Conservation (phyloP, 2,329 filamentous ascomycete genomes). For the Neonectria ditissima region DNA sequence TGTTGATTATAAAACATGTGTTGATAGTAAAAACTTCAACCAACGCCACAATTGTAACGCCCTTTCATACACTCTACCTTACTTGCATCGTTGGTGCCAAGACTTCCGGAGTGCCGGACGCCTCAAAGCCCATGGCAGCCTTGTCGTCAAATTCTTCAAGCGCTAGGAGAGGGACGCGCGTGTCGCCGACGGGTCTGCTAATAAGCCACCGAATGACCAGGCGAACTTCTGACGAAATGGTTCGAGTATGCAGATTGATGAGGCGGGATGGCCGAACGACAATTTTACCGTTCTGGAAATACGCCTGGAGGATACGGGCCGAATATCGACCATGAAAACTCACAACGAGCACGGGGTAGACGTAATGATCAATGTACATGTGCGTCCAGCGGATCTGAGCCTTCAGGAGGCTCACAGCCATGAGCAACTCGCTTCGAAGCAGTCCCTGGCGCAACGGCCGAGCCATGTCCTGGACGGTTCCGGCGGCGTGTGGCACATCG, state of each 20-base stretch:
- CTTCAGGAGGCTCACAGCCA: too few relatives aligned
- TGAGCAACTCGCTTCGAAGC: too few relatives aligned
- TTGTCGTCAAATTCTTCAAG: slow-evolving; percentile 32
- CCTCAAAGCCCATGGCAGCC: slow-evolving; percentile 50
- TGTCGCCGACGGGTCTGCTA: slow-evolving; percentile 30
- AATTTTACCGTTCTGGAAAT: slow-evolving; percentile 18
- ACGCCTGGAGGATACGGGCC: slow-evolving; percentile 26
- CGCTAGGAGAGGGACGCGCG: not conserved
- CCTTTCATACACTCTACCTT: too few relatives aligned
- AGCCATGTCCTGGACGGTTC: too few relatives aligned
- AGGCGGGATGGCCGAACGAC: slow-evolving; percentile 27
- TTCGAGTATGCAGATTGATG: slow-evolving; percentile 19
- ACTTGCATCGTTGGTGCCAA: too few relatives aligned
- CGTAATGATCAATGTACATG: too few relatives aligned
- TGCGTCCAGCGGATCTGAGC: too few relatives aligned
- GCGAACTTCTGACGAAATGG: slow-evolving; percentile 6
- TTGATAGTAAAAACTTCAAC: too few relatives aligned
- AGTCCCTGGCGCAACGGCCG: too few relatives aligned
- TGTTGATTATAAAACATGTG: too few relatives aligned
- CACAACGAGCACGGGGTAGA: slow-evolving; percentile 14
- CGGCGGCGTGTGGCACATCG: too few relatives aligned
- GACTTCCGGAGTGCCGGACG: not conserved
- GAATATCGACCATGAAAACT: slow-evolving; percentile 26
- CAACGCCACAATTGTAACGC: too few relatives aligned
- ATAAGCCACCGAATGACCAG: slow-evolving; percentile 27